Percentiles rank a stretch among this genome's conserved stretches.
Conservation (phyloP, 345 rosid species). For the Populus pruinosa region DNA sequence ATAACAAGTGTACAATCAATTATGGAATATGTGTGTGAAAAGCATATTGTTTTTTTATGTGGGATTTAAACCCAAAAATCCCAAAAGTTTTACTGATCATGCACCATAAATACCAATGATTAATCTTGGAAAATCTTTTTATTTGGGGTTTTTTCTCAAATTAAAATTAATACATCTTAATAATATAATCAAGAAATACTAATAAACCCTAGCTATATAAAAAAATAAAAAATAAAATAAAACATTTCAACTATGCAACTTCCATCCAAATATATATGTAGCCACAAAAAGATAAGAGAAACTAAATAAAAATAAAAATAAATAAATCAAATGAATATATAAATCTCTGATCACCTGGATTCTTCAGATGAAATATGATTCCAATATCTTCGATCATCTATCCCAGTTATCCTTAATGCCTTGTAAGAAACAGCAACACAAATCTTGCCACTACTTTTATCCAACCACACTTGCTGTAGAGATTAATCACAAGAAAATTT, state of each 20-base stretch:
- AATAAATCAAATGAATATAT: not conserved
- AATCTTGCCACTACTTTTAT: slow-evolving; percentile 63
- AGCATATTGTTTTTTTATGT: not conserved
- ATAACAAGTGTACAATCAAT: not conserved
- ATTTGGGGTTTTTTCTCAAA: too few species aligned
- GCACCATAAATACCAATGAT: not conserved
- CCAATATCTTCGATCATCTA: slow-evolving; percentile 94
- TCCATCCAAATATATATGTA: slow-evolving; percentile 4
- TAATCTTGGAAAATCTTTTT: not conserved
- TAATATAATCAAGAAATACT: too few species aligned
- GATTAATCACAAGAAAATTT: not conserved
- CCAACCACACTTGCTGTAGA: slow-evolving; percentile 73
- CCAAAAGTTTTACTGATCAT: not conserved
- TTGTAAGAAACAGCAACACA: slow-evolving; percentile 64
- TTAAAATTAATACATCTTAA: too few species aligned
- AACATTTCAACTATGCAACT: not conserved
- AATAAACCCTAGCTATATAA: too few species aligned
- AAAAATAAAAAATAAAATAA: too few species aligned
- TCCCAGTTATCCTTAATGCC: slow-evolving; percentile 79
- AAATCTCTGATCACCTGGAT: slow-evolving; percentile 52
- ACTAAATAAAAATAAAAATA: not conserved
- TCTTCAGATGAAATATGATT: slow-evolving; percentile 65
- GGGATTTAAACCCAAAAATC: not conserved
- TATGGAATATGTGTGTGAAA: not conserved
- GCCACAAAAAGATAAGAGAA: not conserved